Evolutionary conservation across 1,139 yeast genomes (phyloP), one percentile per base, ranked within the genome.

Genomic region (Kodamaea alishanica): DNA sequence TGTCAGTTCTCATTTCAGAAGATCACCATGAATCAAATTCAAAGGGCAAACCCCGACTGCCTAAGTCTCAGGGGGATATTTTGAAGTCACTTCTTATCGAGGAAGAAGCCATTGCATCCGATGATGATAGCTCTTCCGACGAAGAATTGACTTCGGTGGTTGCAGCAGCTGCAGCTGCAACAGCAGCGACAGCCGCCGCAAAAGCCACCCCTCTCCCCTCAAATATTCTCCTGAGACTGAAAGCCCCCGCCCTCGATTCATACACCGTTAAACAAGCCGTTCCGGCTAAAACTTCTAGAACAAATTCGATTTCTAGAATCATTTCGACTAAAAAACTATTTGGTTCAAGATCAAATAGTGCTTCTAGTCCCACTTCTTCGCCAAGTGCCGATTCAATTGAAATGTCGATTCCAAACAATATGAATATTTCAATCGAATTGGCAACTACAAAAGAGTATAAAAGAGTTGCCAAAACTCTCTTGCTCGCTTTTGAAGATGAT

Each of bases 21-120:
- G 70, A 64, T 48, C 50, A 45, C 58, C 66, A 63, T 60, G 67
- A 65, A 45, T 55, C 66, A 37, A 51, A 49, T 31, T 40, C 45
- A 33, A 62, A 61, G 48, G 65, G 66, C 38, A 64, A 65, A 56
- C 72, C 70, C 41, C 71, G 70, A 65, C 71, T 65, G 71, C 66
- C 61, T 30, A 46, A 56, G 71, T 66, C 71, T 64, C 72, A 65
- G 71, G 63, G 60, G 41, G 49, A 41, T 42, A 38, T 42, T 35
- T 35, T 45, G 37, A 38, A 40, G 39, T 26, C 38, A 23, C 40
- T 31, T 34, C 31, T 28, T 28, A 30, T 12, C 33, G 34, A n/a
- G n/a, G n/a, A 37, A 32, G 33, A 28, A 10, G 15, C 24, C 7
- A 35, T 23, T 15, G 20, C 3, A 15, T 33, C 34, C 28, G 40